Base-by-base conservation (phyloP, 2,329 filamentous ascomycete genomes). In the Beauveria medogensis region DNA sequence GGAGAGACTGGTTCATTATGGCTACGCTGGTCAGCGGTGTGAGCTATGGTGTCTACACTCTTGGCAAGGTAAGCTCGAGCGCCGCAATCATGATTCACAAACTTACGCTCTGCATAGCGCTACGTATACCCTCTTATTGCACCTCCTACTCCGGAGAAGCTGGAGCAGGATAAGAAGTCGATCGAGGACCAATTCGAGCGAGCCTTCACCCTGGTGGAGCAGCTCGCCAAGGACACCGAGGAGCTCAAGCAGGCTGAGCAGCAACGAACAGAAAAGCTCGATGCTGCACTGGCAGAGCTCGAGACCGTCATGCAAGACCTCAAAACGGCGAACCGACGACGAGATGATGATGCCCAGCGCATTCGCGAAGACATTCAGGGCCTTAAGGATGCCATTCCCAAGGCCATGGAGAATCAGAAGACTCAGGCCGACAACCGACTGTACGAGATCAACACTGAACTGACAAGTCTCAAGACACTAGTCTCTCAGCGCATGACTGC, bases 1-100 rank as follows among this genome's bases (percentile, higher is more conserved):
- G 94, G 94, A 84, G 95, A 64, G 94, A 99, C 72, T 97, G 92
- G 90, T 99, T 99, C 76, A 97, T 99, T 74, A 96, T 97, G 91
- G 94, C 94, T 8, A 99, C 94, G 0, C 90, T 97, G 14, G 88
- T 95, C 64, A 89, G 92, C 61, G 91, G 92, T 54, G 87, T 97
- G 22, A 83, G 91, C 44, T 97, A 97, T 70, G 93, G 92, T 0
- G 75, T 96, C 24, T 99, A 94, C 72, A 84, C 88, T 65, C 82
- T 97, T 18, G 90, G 92, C 63, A 95, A 95, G 84, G 89, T 91
- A 78, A 43, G 72, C 60, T 37, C 44, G 37, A 50, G 28, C n/a
- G 6, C 2, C 22, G 40, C n/a, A 3, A 14, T 10, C 46, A 28
- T 22, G 37, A 14, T 40, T n/a, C 37, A 5, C 18, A 59, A 55